These are phyloP conservation scores for Colletotrichum noveboracense DNA, from an alignment of 2,329 filamentous ascomycete genomes.

Conservation along the genomic window DNA sequence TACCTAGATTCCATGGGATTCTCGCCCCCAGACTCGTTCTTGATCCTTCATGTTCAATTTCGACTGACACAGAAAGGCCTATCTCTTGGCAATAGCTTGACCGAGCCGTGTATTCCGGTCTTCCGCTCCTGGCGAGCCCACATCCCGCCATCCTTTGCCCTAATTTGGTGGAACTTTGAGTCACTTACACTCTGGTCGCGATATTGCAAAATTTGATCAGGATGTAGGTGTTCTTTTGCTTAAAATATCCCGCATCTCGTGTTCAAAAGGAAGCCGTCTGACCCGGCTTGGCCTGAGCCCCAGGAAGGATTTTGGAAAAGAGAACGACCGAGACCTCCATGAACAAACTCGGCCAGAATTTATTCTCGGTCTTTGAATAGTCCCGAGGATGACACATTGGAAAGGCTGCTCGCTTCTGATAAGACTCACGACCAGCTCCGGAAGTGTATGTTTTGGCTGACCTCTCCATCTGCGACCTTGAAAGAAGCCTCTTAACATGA, in stretches of 20 bases:
- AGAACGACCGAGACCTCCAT: neutral
- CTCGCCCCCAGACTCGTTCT: neutral
- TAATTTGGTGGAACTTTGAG: neutral
- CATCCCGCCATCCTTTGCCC: neutral
- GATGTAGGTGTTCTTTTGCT: neutral
- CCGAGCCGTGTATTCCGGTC: neutral
- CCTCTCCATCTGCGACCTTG: neutral
- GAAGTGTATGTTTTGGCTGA: neutral
- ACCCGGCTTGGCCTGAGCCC: neutral
- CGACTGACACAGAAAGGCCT: neutral
- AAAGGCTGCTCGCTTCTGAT: neutral
- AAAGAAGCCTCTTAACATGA: neutral
- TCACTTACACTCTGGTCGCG: neutral
- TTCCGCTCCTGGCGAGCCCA: neutral
- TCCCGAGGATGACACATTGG: neutral
- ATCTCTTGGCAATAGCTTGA: neutral
- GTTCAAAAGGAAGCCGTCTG: neutral
- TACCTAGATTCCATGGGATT: neutral
- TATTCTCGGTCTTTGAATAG: neutral
- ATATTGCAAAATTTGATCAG: neutral
- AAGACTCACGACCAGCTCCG: neutral
- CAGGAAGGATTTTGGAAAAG: neutral
- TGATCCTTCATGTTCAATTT: neutral
- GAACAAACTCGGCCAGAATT: neutral
- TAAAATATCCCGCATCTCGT: neutral